Conservation (phyloP, 805 yeast species). For the Cyberlindnera suaveolens region DNA sequence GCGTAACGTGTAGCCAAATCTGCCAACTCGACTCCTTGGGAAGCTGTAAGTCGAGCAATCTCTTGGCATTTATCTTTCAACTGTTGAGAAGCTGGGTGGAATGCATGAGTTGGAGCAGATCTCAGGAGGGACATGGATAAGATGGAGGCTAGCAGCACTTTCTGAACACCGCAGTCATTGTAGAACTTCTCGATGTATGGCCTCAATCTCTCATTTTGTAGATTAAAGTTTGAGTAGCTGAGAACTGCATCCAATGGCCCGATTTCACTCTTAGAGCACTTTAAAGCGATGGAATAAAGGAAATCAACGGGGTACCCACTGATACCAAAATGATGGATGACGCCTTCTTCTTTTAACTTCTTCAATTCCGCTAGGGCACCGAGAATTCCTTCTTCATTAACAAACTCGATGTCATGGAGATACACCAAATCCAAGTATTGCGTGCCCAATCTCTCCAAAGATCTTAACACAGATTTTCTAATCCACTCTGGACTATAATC, state of each 20-base stretch:
- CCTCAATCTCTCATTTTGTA: constrained; percentile 61
- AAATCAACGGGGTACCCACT: constrained; percentile 84
- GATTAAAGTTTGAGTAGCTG: constrained; percentile 74
- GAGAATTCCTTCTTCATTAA: constrained; percentile 42
- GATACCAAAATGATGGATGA: constrained; percentile 62
- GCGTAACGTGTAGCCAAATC: constrained; percentile 79
- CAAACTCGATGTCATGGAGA: constrained; percentile 87
- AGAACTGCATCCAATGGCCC: constrained; percentile 70
- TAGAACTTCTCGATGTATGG: constrained; percentile 43
- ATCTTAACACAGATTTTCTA: constrained; percentile 55
- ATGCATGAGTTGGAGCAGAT: constrained; percentile 55
- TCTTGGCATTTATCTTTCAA: constrained; percentile 40
- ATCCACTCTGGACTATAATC: constrained; percentile 65
- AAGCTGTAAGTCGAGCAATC: constrained; percentile 32
- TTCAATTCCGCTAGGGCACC: constrained; percentile 60
- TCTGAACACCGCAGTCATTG: constrained; percentile 45
- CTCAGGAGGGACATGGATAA: constrained; percentile 82
- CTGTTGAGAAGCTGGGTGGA: constrained; percentile 73
- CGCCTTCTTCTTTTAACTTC: constrained; percentile 56
- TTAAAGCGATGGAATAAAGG: constrained; percentile 45
- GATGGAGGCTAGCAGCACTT: constrained; percentile 77
- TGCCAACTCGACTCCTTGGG: constrained; percentile 59
- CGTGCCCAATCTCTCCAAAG: constrained; percentile 61
- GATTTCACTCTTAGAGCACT: constrained; percentile 31
- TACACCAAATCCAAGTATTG: constrained; percentile 73